Base-by-base conservation (phyloP, 164 flowering plant genomes). In the Taxillus chinensis region DNA sequence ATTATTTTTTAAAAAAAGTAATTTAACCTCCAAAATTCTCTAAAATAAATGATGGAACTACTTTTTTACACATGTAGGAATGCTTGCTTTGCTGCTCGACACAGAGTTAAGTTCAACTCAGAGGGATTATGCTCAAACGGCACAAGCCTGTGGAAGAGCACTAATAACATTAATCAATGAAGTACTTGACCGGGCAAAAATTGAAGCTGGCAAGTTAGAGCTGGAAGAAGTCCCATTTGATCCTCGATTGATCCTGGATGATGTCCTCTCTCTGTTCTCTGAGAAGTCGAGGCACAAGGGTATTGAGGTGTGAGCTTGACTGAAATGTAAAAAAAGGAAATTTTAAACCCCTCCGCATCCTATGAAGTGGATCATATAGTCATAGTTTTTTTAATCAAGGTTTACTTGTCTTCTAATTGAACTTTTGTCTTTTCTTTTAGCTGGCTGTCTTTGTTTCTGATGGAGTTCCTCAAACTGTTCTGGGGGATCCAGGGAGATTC, bases 401-500 rank as follows among this genome's bases (percentile, higher is more conserved):
- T 51, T 17, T 39, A 54, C 49, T 58, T 43, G 46, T 43, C 8
- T 9, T 63, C 39, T 59, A 12, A 38, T 41, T 12, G 12, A 61
- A 39, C 55, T 57, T 64, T 48, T 42, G 17, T 41, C 39, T 59
- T 45, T 57, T 1, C 13, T 4, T 12, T 15, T 38, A 92, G 96
- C 76, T 92, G 67, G 95, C 91, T 43, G 91, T 85, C 4, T 85
- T 84, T 65, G 95, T 92, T 59, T 86, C 98, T 58, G 95, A 89
- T 68, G 81, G 82, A 70, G 95, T 92, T 64, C 98, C 98, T 50
- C 82, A 87, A 70, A 54, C 83, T 69, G 78, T 92, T 39, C 67
- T 82, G n/a, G 98, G 98, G 51, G 98, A 92, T 77, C 95, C 98
- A 0, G 96, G 92, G 62, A 80, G 98, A 71, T 89, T 92, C 75